Percentiles rank a stretch among this genome's conserved stretches.
Evolutionary conservation across 345 rosid species (phyloP).

Genomic region (Tarenaya hassleriana): DNA sequence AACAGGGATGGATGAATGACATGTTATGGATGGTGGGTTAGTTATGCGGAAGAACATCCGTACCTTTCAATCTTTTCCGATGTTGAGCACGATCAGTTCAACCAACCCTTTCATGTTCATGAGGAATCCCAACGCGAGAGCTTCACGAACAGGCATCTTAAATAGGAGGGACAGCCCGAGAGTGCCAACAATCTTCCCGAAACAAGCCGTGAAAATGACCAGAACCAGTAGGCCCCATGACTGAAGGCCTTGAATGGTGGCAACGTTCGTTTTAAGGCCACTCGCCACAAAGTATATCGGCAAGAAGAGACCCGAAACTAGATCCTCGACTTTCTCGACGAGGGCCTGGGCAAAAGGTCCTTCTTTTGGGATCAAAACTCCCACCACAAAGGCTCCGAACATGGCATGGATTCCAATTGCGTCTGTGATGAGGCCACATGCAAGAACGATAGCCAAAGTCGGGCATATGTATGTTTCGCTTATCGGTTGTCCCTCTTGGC

Average conservation of each 20-base stretch:
- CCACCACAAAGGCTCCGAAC: slow-evolving; percentile 80
- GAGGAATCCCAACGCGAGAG: slow-evolving; percentile 67
- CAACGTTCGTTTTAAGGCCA: slow-evolving; percentile 71
- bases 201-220: slow-evolving; percentile 66
- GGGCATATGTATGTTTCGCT: slow-evolving; percentile 68
- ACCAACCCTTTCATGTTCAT: slow-evolving; percentile 93
- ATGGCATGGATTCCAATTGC: slow-evolving; percentile 77
- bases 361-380: slow-evolving; percentile 73
- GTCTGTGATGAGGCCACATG: slow-evolving; percentile 65
- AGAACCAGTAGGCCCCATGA: slow-evolving; percentile 68
- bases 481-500: slow-evolving; percentile 40
- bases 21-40: too few relatives aligned
- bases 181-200: slow-evolving; percentile 72
- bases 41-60: too few relatives aligned
- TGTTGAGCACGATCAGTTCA: slow-evolving; percentile 89
- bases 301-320: slow-evolving; percentile 68
- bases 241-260: slow-evolving; percentile 46
- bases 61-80: slow-evolving; percentile 89
- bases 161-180: slow-evolving; percentile 59
- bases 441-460: slow-evolving; percentile 68
- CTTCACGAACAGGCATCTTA: slow-evolving; percentile 62
- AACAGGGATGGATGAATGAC: too few relatives aligned
- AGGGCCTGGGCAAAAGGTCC: slow-evolving; percentile 68
- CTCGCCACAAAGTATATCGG: slow-evolving; percentile 92
- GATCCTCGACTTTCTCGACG: slow-evolving; percentile 79